Evolutionary conservation across 208 protist species (phyloP).

Genomic region (Leishmania turanica): DNA sequence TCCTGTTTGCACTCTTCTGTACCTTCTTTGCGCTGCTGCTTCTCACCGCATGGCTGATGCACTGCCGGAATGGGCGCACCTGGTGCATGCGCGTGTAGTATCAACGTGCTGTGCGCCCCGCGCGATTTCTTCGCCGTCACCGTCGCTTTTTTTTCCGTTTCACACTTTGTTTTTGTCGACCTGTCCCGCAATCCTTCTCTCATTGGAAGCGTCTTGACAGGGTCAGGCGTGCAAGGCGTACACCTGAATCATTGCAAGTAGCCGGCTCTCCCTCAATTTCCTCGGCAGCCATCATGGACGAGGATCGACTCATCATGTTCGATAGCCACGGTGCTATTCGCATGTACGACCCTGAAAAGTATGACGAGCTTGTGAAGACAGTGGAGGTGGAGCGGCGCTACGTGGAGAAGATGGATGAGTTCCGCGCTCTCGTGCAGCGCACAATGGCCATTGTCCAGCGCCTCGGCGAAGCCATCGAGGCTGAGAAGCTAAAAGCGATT

Average conservation of each 20-base stretch:
- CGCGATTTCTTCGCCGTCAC: neutral
- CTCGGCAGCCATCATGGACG: constrained; percentile 49
- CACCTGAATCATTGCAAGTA: neutral
- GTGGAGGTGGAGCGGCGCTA: constrained; percentile 78
- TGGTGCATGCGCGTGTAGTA: neutral
- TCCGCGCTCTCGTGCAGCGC: constrained; percentile 76
- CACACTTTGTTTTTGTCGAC: neutral
- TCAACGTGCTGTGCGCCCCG: neutral
- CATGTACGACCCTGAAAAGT: constrained; percentile 93
- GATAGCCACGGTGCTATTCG: constrained; percentile 87
- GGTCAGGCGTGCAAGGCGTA: neutral
- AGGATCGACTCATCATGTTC: constrained; percentile 90
- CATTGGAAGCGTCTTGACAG: neutral
- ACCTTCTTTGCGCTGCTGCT: neutral
- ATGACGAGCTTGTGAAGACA: constrained; percentile 78
- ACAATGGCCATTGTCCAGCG: constrained; percentile 83
- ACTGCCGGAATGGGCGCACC: neutral
- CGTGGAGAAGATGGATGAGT: constrained; percentile 86
- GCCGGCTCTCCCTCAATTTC: neutral
- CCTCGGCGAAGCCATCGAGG: constrained; percentile 82
- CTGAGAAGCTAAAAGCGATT: constrained; percentile 87
- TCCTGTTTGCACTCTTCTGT: neutral
- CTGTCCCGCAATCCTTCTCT: neutral
- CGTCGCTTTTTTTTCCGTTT: neutral
- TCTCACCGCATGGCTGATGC: neutral